Evolutionary conservation across 108 stramenopile genomes (phyloP).

Genomic region (Aurantiochytrium sp.): DNA sequence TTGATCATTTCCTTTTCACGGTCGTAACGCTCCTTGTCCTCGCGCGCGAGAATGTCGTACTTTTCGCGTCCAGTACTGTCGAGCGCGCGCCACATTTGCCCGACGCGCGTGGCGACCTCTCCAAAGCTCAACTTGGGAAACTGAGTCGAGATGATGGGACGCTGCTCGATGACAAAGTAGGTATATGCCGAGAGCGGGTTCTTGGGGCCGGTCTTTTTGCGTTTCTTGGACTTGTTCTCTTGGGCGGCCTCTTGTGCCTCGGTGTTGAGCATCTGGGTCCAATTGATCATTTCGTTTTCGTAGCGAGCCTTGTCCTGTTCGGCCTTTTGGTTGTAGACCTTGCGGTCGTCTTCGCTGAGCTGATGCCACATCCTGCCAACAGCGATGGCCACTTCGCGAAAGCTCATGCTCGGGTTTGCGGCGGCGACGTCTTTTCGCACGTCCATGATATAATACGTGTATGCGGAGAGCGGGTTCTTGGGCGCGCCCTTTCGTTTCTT

Average conservation of each 20-base stretch:
- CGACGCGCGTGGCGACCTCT: conserved; percentile 4
- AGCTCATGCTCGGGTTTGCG: background rate
- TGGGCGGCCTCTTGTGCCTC: background rate
- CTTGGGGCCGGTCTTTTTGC: background rate
- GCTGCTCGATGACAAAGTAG: conserved; percentile 3
- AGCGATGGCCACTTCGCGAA: background rate
- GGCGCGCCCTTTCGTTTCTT: conserved; percentile 12
- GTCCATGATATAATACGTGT: conserved; percentile 6
- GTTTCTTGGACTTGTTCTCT: background rate
- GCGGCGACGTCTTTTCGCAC: background rate
- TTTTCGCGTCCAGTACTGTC: background rate
- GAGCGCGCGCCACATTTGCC: conserved; percentile 7
- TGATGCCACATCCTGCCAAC: background rate
- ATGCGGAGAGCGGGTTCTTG: conserved; percentile 1
- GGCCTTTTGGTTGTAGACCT: conserved; percentile 18
- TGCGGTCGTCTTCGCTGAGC: background rate
- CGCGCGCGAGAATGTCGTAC: background rate
- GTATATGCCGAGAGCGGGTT: conserved; percentile 13
- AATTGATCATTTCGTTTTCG: conserved; percentile 13
- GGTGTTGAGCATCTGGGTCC: background rate
- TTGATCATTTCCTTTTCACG: background rate
- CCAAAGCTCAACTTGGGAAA: background rate
- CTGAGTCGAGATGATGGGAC: background rate
- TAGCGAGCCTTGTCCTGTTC: conserved; percentile 7
- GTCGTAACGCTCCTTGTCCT: conserved; percentile 15